Evolutionary conservation across 2,329 filamentous ascomycete genomes (phyloP), one percentile per base, ranked within the genome.

Genomic region (Madurella mycetomatis): DNA sequence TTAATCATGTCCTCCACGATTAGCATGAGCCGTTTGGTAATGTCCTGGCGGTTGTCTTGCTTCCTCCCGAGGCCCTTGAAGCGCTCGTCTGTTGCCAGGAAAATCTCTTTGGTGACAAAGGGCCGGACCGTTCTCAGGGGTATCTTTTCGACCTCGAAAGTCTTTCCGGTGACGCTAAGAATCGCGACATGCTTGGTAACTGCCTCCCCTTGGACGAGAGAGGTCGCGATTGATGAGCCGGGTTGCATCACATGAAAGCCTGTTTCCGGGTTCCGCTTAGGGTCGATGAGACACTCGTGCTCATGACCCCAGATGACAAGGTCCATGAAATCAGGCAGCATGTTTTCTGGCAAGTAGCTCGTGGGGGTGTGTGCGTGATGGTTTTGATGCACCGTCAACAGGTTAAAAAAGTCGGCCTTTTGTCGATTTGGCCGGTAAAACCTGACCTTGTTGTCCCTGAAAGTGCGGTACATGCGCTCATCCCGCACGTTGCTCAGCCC

Each of bases 181-280:
- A 99, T 87, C 1, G 91, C 86, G 7, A 97, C 89, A 53, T 97
- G 88, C 68, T 99, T 99, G 8, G 90, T 78, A 1, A 91, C 90
- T 0, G 94, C 89, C 72, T 99, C 94, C 30, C 92, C 92, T 0
- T 88, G 87, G 9, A 94, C 85, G 0, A 99, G 76, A 0, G 94
- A 97, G 1, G 94, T 99, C 0, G 92, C 94, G 0, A 99, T 87
- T 0, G 94, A 97, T 0, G 94, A 99, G 0, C 94, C 94, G 0
- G 94, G 94, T 65, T 99, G 94, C 83, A 99, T 96, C 59, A 99
- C 92, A 62, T 94, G 85, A 63, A 99, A 99, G 0, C 87, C 87
- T 46, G 87, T 96, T 65, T 96, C 90, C 0, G 88, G 83, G 64
- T 97, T 99, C 45, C 84, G 77, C 1, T 77, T 75, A 0, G 94